phyloP scores from a whole-genome alignment of 2,329 filamentous ascomycete genomes.

The Byssochlamys sp. region DNA sequence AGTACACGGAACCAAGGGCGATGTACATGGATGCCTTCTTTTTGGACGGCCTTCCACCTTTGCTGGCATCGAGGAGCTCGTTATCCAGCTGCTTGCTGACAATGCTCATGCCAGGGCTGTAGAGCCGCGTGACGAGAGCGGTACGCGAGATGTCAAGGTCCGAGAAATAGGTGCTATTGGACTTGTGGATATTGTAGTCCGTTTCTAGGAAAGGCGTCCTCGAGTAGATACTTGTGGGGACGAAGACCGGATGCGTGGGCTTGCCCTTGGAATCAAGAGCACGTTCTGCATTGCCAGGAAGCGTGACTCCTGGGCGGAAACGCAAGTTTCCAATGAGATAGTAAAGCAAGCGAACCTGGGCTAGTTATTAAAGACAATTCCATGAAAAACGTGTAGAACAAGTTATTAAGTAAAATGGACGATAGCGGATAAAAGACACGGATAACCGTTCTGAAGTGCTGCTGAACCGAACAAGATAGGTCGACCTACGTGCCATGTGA shows the following conservation, averaged over 20 bases:
- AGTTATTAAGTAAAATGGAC: background rate
- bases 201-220: slow-evolving; percentile 65
- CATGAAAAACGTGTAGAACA: background rate
- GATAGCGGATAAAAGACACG: background rate
- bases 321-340: slow-evolving; percentile 48
- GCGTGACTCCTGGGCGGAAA: slow-evolving; percentile 39
- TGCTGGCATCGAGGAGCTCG: slow-evolving; percentile 40
- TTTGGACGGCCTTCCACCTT: slow-evolving; percentile 44
- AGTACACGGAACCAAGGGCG: slow-evolving; percentile 63
- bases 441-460: background rate
- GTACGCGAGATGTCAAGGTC: slow-evolving; percentile 77
- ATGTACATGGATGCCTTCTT: slow-evolving; percentile 47
- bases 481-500: slow-evolving; percentile 31
- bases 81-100: slow-evolving; percentile 45
- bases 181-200: slow-evolving; percentile 79
- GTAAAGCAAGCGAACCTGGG: slow-evolving; percentile 50
- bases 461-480: background rate
- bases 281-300: slow-evolving; percentile 30
- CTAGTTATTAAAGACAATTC: slow-evolving; percentile 3
- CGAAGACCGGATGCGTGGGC: slow-evolving; percentile 57
- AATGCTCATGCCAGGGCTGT: slow-evolving; percentile 48
- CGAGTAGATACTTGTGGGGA: slow-evolving; percentile 57
- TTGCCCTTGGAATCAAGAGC: slow-evolving; percentile 24
- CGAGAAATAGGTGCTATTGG: slow-evolving; percentile 75
- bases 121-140: slow-evolving; percentile 63